Percentiles rank a stretch among this genome's conserved stretches.
Evolutionary conservation across 306 rosid species (phyloP).

Genomic region (Inga laurina): DNA sequence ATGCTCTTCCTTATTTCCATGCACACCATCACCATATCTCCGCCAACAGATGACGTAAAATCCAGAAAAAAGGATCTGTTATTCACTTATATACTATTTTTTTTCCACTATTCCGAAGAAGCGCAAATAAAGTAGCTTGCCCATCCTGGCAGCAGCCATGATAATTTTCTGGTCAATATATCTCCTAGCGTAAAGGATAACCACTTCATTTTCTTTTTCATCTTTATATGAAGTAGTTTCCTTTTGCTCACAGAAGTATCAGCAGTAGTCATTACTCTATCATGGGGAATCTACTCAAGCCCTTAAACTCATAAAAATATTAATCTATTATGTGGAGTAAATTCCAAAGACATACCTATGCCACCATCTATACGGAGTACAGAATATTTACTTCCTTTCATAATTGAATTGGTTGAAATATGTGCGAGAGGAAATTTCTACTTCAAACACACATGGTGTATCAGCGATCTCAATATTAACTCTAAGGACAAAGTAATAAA

Average conservation of each 20-base stretch:
- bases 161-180: neutral
- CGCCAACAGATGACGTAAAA: neutral
- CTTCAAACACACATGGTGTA: neutral
- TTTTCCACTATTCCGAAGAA: neutral
- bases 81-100: neutral
- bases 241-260: neutral
- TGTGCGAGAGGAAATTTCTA: neutral
- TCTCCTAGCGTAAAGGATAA: neutral
- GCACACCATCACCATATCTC: conserved; percentile 1
- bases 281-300: neutral
- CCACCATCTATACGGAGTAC: neutral
- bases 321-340: neutral
- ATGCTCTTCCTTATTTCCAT: neutral
- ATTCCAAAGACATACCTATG: neutral
- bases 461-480: neutral
- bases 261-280: neutral
- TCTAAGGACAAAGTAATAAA: neutral
- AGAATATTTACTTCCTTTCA: conserved; percentile 2
- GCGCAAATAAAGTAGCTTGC: neutral
- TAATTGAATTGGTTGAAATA: neutral
- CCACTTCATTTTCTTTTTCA: neutral
- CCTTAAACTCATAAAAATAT: neutral
- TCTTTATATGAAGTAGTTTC: neutral
- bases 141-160: neutral
- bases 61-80: neutral